These are phyloP conservation scores for Zygoascus ofunaensis DNA, from an alignment of 805 yeast genomes.

Conservation along the genomic window DNA sequence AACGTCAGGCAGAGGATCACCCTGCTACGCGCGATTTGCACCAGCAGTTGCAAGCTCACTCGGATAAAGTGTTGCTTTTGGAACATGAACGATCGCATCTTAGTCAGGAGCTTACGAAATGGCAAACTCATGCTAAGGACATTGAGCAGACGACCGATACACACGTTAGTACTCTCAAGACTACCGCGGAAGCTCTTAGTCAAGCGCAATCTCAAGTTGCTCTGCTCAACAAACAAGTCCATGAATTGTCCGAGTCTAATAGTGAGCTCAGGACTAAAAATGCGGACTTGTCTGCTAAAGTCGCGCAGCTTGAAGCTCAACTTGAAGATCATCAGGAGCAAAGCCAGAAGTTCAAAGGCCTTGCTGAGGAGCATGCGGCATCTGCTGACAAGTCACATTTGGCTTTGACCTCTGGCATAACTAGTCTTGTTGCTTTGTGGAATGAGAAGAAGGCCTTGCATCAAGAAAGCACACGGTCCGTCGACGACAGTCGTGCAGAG, in stretches of 20 bases:
- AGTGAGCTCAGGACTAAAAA: constrained; percentile 10
- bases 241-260: constrained; percentile 9
- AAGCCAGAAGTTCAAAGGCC: constrained; percentile 13
- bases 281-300: constrained; percentile 12
- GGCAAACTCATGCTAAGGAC: constrained; percentile 6
- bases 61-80: constrained; percentile 12
- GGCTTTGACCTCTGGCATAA: constrained; percentile 19
- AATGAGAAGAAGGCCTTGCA: neutral
- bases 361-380: constrained; percentile 12
- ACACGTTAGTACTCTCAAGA: constrained; percentile 19
- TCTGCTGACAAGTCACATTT: constrained; percentile 16
- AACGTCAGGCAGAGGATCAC: neutral
- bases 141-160: constrained; percentile 17
- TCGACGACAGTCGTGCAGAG: constrained; percentile 1
- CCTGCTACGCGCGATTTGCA: constrained; percentile 1
- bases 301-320: constrained; percentile 13
- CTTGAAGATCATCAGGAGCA: constrained; percentile 15
- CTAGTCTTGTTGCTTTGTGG: constrained; percentile 20
- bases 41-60: constrained; percentile 9
- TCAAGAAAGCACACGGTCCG: constrained; percentile 1
- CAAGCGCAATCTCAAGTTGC: constrained; percentile 17
- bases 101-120: constrained; percentile 9
- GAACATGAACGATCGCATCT: constrained; percentile 15
- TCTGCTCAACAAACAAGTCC: constrained; percentile 14
- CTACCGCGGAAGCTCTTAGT: constrained; percentile 20